Evolutionary conservation across 768 basidiomycete genomes (phyloP).

Genomic region (Hydnomerulius pinastri): DNA sequence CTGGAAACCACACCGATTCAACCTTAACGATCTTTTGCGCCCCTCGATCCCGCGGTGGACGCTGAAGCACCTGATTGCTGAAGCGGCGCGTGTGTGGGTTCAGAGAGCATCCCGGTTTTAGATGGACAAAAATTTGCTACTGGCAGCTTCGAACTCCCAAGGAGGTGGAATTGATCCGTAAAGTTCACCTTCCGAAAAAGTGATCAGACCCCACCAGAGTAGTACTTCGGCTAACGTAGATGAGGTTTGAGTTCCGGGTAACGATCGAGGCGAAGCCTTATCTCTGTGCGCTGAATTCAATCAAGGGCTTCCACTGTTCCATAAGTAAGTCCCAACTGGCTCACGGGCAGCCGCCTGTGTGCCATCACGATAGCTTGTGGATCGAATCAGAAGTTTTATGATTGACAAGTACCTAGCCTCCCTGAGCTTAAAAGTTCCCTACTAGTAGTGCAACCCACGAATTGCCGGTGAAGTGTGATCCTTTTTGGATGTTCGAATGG

Average conservation of each 20-base stretch:
- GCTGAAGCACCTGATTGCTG: no score
- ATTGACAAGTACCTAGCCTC: background rate
- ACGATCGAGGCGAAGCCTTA: background rate
- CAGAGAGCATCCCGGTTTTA: background rate
- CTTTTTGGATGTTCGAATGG: background rate
- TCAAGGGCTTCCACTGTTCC: no score
- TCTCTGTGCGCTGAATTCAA: no score
- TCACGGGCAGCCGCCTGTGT: background rate
- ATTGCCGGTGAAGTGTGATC: background rate
- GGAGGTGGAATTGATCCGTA: background rate
- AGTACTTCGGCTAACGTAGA: background rate
- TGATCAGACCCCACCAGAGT: background rate
- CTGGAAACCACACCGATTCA: background rate
- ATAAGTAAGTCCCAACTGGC: background rate
- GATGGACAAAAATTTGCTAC: background rate
- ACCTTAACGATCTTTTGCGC: background rate
- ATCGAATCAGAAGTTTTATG: background rate
- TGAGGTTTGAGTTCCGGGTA: background rate
- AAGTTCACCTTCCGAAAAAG: background rate
- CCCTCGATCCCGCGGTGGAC: background rate
- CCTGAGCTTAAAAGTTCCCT: background rate
- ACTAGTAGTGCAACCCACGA: background rate
- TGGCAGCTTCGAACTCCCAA: background rate
- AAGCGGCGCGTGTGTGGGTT: background rate
- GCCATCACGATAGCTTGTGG: background rate